A percentile compares a stretch with the other conserved stretches of the same genome.
These are phyloP conservation scores for Aspergillus candidus DNA, from an alignment of 2,329 filamentous ascomycete species.

Conservation along the genomic window DNA sequence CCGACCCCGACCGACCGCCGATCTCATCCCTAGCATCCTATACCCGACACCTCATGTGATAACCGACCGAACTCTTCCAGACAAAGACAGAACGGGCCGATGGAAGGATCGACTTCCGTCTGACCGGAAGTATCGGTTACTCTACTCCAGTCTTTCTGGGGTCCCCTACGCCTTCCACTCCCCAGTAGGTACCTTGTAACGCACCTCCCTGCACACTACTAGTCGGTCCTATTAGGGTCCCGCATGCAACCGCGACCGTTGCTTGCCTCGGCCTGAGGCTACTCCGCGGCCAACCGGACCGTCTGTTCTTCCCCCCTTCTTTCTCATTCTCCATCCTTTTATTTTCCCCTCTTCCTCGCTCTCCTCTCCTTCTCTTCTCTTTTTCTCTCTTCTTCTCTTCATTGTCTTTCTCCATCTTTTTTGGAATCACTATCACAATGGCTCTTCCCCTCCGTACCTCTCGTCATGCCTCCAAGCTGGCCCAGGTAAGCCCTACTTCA, in stretches of 20 bases:
- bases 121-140: too few species aligned
- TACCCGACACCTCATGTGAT: slow-evolving; percentile 2
- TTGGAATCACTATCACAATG: slow-evolving; percentile 13
- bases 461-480: slow-evolving; percentile 33
- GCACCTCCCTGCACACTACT: too few species aligned
- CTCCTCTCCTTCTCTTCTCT: neutral
- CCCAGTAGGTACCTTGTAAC: too few species aligned
- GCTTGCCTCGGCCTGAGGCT: slow-evolving; percentile 13
- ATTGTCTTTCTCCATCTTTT: slow-evolving; percentile 1
- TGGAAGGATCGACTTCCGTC: too few species aligned
- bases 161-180: too few species aligned
- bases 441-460: slow-evolving; percentile 29
- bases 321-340: neutral
- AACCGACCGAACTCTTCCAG: neutral
- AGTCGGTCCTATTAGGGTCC: neutral
- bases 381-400: neutral
- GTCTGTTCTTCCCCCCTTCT: neutral
- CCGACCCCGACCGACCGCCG: too few species aligned
- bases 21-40: too few species aligned
- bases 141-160: too few species aligned
- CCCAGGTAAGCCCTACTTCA: slow-evolving; percentile 23
- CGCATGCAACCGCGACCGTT: slow-evolving; percentile 21
- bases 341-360: slow-evolving; percentile 8
- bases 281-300: slow-evolving; percentile 15
- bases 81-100: too few species aligned